Base-by-base conservation (phyloP, 345 rosid genomes). In the Corchorus olitorius region DNA sequence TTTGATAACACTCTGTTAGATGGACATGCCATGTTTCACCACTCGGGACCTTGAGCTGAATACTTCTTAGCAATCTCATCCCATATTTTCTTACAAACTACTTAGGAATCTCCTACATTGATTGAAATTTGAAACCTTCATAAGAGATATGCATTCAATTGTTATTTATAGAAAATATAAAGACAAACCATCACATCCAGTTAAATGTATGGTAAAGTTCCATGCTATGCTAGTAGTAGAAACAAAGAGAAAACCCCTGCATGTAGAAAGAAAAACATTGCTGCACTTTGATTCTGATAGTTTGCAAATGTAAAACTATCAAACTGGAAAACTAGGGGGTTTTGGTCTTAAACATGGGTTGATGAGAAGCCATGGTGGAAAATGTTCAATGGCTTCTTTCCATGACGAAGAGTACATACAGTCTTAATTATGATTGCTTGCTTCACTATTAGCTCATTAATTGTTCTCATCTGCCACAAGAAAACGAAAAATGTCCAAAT, bases 11-110 rank as follows among this genome's bases (percentile, higher is more conserved):
- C 61, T 74, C 61, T 5, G 20, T 3, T 64, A 82, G 60, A 64
- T 82, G 74, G 4, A 86, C 74, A 56, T 69, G 17, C 85, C 87
- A 85, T n/a, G 10, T 33, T 34, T 39, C 66, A 49, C 78, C 81
- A 58, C 64, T 78, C 5, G 86, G 82, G 45, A 72, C 75, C 82
- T 60, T 79, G 12, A 82, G 82, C 2, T 19, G 10, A 16, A 67
- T 70, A 2, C 35, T 7, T 16, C 19, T 53, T 17, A 76, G 10
- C 7, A 86, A 45, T 11, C 13, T 16, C 3, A 68, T 52, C 8
- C 79, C 81, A 65, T 79, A 45, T 12, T 72, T 78, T 45, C 62
- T 68, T 4, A 69, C 62, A 73, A 86, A 86, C 5, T n/a, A 43
- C 14, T 27, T 67, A 0, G 89, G 87, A 55, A 82, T 74, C 35